phyloP scores from a whole-genome alignment of 2,329 filamentous ascomycete genomes.

The Madurella fahalii region DNA sequence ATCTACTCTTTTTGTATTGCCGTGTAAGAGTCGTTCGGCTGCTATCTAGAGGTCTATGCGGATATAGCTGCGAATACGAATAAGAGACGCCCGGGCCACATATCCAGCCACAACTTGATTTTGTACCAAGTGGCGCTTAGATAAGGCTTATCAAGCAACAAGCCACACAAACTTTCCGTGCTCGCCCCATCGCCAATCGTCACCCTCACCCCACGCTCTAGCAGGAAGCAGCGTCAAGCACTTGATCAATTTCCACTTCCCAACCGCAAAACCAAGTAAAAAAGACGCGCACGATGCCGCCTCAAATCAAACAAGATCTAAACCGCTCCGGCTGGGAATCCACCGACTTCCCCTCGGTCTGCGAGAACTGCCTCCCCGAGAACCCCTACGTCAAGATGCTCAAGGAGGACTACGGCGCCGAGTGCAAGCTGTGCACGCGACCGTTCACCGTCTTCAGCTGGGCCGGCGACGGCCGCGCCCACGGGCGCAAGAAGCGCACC shows the following conservation, averaged over 20 bases:
- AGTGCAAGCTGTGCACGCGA: conserved; percentile 84
- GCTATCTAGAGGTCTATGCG: no score
- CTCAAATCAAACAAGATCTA: conserved; percentile 92
- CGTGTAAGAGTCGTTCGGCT: not conserved
- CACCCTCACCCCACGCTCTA: conserved; percentile 3
- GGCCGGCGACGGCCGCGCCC: conserved; percentile 78
- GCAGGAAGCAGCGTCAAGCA: not conserved
- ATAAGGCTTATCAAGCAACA: conserved; percentile 18
- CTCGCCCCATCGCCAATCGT: conserved; percentile 1
- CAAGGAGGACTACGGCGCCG: conserved; percentile 90
- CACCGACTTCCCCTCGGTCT: conserved; percentile 83
- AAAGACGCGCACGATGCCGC: conserved; percentile 55
- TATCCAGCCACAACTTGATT: conserved; percentile 5
- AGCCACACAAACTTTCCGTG: conserved; percentile 11
- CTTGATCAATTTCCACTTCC: not conserved
- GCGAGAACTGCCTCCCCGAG: conserved; percentile 89
- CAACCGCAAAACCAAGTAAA: not conserved
- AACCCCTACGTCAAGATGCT: conserved; percentile 99
- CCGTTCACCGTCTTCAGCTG: conserved; percentile 95
- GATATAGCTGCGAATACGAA: conserved; percentile 12
- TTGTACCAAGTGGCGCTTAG: not conserved
- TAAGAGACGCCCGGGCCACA: conserved; percentile 11
- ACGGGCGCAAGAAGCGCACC: conserved; percentile 83
- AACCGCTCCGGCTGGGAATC: conserved; percentile 96
- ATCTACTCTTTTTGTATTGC: not conserved